phyloP scores from a whole-genome alignment of 78 protist genomes.

The Paulinella micropora region DNA sequence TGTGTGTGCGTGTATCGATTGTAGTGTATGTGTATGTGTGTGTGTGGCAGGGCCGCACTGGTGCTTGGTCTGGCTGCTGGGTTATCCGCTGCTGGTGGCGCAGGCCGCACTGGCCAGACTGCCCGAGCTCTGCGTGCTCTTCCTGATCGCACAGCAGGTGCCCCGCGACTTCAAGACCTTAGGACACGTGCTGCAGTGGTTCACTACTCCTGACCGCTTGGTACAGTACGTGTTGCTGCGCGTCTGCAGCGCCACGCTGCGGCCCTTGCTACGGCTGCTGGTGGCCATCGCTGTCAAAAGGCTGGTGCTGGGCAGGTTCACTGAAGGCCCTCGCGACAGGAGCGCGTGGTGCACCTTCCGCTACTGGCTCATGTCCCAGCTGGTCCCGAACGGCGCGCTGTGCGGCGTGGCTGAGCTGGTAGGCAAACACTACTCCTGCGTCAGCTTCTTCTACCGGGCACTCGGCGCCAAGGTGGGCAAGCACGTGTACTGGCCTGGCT shows the following conservation, averaged over 20 bases:
- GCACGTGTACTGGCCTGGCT: slow-evolving; percentile 2
- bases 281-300: neutral
- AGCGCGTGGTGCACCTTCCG: neutral
- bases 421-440: neutral
- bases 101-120: no score
- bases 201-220: neutral
- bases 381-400: neutral
- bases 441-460: neutral
- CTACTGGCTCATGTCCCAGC: neutral
- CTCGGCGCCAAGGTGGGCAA: slow-evolving; percentile 1
- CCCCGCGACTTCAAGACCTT: neutral
- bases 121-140: neutral
- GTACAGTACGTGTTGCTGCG: no score
- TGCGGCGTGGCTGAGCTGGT: neutral
- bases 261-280: neutral
- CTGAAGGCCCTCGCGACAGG: neutral
- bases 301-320: neutral
- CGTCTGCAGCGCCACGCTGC: neutral
- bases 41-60: no score
- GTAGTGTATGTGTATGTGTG: neutral
- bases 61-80: no score
- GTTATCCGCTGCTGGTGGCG: no score
- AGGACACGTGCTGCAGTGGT: neutral
- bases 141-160: neutral
- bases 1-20: no score